Evolutionary conservation across 495 filamentous ascomycete genomes (phyloP), one percentile per base, ranked within the genome.

Genomic region (Penicillium samsonianum): DNA sequence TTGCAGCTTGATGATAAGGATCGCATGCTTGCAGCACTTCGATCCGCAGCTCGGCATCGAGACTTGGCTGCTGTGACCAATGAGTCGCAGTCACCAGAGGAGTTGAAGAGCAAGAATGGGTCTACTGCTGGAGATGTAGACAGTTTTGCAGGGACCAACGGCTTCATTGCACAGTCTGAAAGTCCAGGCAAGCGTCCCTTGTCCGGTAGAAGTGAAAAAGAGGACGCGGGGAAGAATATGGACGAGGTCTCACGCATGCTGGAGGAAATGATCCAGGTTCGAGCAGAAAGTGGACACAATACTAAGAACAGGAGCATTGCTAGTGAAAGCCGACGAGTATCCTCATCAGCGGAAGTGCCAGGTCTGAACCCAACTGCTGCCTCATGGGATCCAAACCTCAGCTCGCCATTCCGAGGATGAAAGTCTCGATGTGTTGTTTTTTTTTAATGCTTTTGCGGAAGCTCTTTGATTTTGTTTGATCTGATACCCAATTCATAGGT

Each of bases 1-100:
- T 88, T 91, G 22, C 86, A 90, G 56, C 81, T 98, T 2, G 94
- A 98, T 62, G 95, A 98, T 74, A 97, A 98, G 66, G 92, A 96
- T 66, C 84, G 87, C 16, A 98, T 98, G 95, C 78, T 98, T 26
- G 76, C 86, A 16, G 94, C 94, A 1, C 79, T 98, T 43, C 86
- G 92, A n/a, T 92, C 81, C 48, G 91, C 92, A 8, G 85, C 91
- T 17, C 81, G 92, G 35, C 94, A 96, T 58, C 82, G 94, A 28
- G 94, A 98, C 45, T 80, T 87, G 19, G 92, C 93, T n/a, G 90
- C 87, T 41, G 60, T 79, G n/a, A 73, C 77, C 5, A 66, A 71
- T 22, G 78, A 83, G 40, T 60, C 73, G 6, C 67, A 64, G 45
- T 68, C 65, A 6, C 64, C 70, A 26, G 75, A 74, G 9, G 75